Conservation (phyloP, 768 basidiomycete species). For the Pleurotus platypus region DNA sequence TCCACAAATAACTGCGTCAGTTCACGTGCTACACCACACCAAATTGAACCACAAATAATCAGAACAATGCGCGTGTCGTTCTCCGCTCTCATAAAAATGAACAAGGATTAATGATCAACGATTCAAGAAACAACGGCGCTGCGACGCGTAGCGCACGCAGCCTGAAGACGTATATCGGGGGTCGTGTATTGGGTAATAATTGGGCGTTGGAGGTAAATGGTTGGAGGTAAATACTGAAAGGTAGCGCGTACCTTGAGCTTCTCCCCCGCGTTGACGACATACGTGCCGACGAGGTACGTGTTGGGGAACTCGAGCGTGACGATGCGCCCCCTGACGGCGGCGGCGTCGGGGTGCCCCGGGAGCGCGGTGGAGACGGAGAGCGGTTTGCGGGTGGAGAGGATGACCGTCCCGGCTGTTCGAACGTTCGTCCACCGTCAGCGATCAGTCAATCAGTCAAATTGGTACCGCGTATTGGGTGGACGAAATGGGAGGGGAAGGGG, state of each 20-base stretch:
- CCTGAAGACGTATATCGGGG: no score
- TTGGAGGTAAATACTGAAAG: background rate
- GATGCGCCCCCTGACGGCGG: conserved; percentile 68
- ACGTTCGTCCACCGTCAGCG: background rate
- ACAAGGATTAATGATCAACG: no score
- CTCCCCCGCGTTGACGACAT: conserved; percentile 81
- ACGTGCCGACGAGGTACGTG: conserved; percentile 72
- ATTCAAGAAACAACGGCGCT: no score
- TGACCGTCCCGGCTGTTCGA: conserved; percentile 70
- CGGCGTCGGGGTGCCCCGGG: conserved; percentile 71
- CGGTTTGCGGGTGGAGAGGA: conserved; percentile 76
- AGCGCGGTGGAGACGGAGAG: conserved; percentile 60
- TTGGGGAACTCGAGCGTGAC: conserved; percentile 77
- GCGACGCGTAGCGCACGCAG: no score
- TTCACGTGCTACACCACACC: no score
- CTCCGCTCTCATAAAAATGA: no score
- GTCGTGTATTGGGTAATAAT: no score
- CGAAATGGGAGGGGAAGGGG: no score
- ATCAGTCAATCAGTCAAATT: background rate
- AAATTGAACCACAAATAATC: no score
- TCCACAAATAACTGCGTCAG: no score
- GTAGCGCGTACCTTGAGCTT: conserved; percentile 56
- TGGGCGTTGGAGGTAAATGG: no score
- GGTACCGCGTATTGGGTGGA: background rate
- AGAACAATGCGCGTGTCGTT: no score